A percentile compares a stretch with the other conserved stretches of the same genome.
Evolutionary conservation across 306 rosid species (phyloP).

Genomic region (Acacia acuminata): DNA sequence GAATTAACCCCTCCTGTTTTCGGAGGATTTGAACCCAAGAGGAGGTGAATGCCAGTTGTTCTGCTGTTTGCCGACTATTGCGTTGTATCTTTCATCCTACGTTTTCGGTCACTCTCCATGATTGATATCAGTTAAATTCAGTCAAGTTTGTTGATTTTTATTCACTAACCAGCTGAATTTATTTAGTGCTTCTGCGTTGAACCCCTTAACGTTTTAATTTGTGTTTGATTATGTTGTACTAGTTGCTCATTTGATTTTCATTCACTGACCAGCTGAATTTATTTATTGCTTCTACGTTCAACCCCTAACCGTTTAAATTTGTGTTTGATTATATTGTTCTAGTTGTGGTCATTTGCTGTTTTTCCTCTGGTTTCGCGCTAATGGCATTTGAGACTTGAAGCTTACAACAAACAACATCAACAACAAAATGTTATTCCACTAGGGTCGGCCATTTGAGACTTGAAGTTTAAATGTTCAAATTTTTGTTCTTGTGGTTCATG

Average conservation of each 20-base stretch:
- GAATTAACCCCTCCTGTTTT: background rate
- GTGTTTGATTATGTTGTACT: conserved; percentile 16
- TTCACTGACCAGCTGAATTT: conserved; percentile 22
- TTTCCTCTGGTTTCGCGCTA: conserved; percentile 22
- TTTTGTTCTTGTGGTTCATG: conserved; percentile 22
- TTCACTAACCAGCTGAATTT: conserved; percentile 23
- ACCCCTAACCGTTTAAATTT: background rate
- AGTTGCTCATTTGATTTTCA: background rate
- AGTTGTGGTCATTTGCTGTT: background rate
- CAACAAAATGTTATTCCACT: too few species aligned
- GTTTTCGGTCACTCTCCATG: conserved; percentile 6
- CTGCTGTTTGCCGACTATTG: conserved; percentile 16
- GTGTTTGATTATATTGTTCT: conserved; percentile 17
- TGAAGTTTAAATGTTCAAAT: background rate
- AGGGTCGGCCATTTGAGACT: conserved; percentile 4
- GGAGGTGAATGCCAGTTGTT: conserved; percentile 2
- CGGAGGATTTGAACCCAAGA: background rate
- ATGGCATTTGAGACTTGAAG: conserved; percentile 22
- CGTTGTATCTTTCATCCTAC: conserved; percentile 16
- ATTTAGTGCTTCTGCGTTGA: conserved; percentile 25
- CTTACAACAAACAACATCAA: too few species aligned
- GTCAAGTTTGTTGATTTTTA: background rate
- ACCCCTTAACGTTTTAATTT: background rate
- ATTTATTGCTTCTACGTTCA: conserved; percentile 24
- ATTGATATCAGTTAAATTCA: conserved; percentile 26